A percentile compares a stretch with the other conserved stretches of the same genome.
These are phyloP conservation scores for Bolboschoenoplectus hybrid DNA, from an alignment of 202 grass and related monocot genomes.

Conservation along the genomic window DNA sequence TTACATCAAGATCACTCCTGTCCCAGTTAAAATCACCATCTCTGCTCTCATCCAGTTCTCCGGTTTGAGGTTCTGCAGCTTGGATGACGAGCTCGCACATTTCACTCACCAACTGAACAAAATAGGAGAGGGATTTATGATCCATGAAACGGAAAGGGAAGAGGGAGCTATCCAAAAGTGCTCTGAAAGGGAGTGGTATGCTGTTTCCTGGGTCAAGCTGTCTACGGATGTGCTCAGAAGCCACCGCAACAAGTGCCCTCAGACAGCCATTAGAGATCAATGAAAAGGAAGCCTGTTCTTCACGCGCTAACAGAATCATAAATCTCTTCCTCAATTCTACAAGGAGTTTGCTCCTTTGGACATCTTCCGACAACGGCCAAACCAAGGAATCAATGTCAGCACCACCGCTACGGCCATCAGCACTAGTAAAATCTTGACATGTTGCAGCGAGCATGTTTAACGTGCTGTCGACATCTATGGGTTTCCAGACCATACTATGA, in stretches of 20 bases:
- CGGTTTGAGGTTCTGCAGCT: background rate
- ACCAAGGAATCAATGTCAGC: background rate
- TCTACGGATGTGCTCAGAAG: background rate
- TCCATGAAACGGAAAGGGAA: background rate
- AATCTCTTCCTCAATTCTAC: background rate
- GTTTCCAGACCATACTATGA: background rate
- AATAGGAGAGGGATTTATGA: background rate
- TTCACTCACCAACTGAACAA: background rate
- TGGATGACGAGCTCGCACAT: background rate
- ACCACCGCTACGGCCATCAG: background rate
- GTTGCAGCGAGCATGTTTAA: background rate
- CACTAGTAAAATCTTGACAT: background rate
- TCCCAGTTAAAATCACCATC: background rate
- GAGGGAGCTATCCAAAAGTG: background rate
- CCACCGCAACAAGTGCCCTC: background rate
- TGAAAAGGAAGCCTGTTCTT: background rate
- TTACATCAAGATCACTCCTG: background rate
- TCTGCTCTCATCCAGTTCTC: background rate
- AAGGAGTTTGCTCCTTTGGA: background rate
- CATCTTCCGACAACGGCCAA: background rate
- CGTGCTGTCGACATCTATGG: background rate
- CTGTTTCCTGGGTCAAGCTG: background rate
- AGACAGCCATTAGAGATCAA: background rate
- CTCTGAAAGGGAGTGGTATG: background rate
- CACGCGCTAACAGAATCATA: background rate